These are phyloP conservation scores for Rauvolfia tetraphylla DNA, from an alignment of 257 asterid species.

Conservation along the genomic window DNA sequence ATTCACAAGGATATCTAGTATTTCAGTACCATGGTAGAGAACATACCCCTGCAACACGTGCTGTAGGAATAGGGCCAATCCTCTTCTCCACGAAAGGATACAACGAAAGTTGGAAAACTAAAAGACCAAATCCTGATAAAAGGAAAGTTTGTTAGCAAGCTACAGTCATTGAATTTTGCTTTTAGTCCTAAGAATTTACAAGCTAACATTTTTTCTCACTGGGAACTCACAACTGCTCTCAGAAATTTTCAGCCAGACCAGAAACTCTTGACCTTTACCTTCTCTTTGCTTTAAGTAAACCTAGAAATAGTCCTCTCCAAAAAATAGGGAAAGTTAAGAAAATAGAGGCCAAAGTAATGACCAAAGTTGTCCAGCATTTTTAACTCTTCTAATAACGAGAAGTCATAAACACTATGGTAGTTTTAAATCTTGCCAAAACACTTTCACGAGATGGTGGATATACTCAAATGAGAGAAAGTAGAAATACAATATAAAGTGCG, in stretches of 20 bases:
- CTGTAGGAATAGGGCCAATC: slow-evolving; percentile 51
- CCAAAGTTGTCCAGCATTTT: too few species aligned
- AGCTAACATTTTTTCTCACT: neutral
- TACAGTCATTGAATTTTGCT: neutral
- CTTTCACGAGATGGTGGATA: neutral
- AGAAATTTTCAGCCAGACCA: neutral
- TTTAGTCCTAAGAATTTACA: neutral
- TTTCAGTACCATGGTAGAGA: neutral
- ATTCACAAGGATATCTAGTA: neutral
- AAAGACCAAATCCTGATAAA: slow-evolving; percentile 65
- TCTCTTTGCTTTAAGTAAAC: neutral
- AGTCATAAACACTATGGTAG: too few species aligned
- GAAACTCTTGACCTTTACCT: neutral
- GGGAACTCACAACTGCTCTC: too few species aligned
- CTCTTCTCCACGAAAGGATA: slow-evolving; percentile 54
- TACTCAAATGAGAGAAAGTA: neutral
- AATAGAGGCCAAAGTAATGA: neutral
- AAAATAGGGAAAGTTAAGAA: neutral
- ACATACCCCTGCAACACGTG: slow-evolving; percentile 77
- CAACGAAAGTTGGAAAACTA: slow-evolving; percentile 63
- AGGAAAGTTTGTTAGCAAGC: neutral
- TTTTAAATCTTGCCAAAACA: neutral
- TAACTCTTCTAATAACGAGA: too few species aligned
- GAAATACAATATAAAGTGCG: neutral
- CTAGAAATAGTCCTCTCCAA: neutral